phyloP scores from a whole-genome alignment of 2,329 filamentous ascomycete species.

The Hypoxylon sp. region DNA sequence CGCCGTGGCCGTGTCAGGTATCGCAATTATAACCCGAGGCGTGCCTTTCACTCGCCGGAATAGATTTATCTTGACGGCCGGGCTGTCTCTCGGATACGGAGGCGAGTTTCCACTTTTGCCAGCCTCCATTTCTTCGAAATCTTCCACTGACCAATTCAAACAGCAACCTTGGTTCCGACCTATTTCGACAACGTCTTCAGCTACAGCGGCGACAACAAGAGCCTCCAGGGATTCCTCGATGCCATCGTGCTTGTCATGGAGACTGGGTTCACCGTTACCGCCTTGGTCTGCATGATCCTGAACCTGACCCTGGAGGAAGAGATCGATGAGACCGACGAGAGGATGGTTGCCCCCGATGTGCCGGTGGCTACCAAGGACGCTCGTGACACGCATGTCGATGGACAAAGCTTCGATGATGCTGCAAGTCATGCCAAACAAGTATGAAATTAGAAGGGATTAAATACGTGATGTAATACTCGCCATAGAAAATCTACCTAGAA shows the following conservation, averaged over 20 bases:
- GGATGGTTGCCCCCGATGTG: conserved; percentile 29
- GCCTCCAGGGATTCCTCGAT: conserved; percentile 78
- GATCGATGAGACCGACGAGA: conserved; percentile 69
- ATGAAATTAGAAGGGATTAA: not conserved
- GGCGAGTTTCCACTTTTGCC: conserved; percentile 23
- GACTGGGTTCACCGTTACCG: conserved; percentile 81
- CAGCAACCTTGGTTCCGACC: conserved; percentile 70
- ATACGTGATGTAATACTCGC: not conserved
- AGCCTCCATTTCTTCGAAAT: conserved; percentile 3
- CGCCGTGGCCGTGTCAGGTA: conserved; percentile 80
- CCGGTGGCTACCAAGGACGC: conserved; percentile 27
- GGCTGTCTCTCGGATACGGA: conserved; percentile 78
- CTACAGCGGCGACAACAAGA: conserved; percentile 74
- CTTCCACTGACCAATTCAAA: not conserved
- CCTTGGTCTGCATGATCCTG: conserved; percentile 76
- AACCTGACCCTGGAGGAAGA: conserved; percentile 81
- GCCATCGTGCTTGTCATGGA: conserved; percentile 79
- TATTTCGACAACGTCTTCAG: conserved; percentile 81
- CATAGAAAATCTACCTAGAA: not conserved
- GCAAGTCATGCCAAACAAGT: conserved; percentile 30
- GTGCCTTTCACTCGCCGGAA: conserved; percentile 82
- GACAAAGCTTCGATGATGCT: conserved; percentile 19
- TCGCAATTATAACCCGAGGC: conserved; percentile 77
- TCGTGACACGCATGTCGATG: not conserved
- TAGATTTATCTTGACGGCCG: conserved; percentile 83